These are phyloP conservation scores for Prunus mume DNA, from an alignment of 306 rosid species.

Conservation along the genomic window DNA sequence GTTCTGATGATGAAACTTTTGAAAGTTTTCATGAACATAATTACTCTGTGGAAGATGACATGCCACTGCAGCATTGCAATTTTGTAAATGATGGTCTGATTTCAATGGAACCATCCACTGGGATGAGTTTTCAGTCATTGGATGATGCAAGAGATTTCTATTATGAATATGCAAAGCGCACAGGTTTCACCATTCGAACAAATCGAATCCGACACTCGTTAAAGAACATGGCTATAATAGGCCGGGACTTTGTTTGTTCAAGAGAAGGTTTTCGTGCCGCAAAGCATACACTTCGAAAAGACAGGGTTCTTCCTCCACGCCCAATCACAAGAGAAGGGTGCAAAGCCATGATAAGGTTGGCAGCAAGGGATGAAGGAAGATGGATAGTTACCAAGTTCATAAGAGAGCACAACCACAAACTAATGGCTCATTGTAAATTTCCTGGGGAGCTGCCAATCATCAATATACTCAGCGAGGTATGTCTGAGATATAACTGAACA, in stretches of 20 bases:
- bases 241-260: slow-evolving; percentile 24
- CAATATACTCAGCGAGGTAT: slow-evolving; percentile 24
- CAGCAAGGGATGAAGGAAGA: slow-evolving; percentile 16
- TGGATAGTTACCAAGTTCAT: slow-evolving; percentile 23
- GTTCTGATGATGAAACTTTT: slow-evolving; percentile 12
- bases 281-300: slow-evolving; percentile 18
- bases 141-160: slow-evolving; percentile 26
- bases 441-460: slow-evolving; percentile 20
- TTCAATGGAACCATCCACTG: slow-evolving; percentile 13
- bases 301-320: slow-evolving; percentile 25
- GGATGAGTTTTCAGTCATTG: slow-evolving; percentile 18
- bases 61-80: background rate
- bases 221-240: slow-evolving; percentile 25
- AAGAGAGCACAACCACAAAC: slow-evolving; percentile 22
- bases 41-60: slow-evolving; percentile 5
- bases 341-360: slow-evolving; percentile 28
- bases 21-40: slow-evolving; percentile 4
- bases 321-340: slow-evolving; percentile 25
- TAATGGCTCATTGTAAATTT: slow-evolving; percentile 12
- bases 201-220: slow-evolving; percentile 22
- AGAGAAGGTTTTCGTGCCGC: slow-evolving; percentile 27
- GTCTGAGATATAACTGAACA: background rate
- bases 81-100: slow-evolving; percentile 4
- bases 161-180: slow-evolving; percentile 23
- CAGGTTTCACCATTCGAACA: slow-evolving; percentile 23